These are phyloP conservation scores for Urtica urens DNA, from an alignment of 306 rosid genomes.

Conservation along the genomic window DNA sequence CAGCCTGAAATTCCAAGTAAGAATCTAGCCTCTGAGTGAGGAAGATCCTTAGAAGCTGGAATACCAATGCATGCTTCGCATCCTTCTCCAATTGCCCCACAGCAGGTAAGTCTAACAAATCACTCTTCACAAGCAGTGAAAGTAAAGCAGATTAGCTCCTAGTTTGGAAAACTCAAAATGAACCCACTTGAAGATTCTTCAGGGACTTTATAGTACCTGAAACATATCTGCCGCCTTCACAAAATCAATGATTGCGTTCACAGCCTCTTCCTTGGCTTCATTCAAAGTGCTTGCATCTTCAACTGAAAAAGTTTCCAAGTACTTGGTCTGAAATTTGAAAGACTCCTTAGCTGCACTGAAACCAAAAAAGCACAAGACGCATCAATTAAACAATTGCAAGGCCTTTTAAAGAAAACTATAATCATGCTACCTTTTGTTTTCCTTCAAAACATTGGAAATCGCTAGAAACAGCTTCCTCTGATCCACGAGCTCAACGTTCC, in stretches of 20 bases:
- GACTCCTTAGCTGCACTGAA: conserved; percentile 70
- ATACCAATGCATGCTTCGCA: conserved; percentile 54
- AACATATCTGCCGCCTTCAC: conserved; percentile 72
- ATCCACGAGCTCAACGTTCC: conserved; percentile 68
- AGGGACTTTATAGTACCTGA: conserved; percentile 43
- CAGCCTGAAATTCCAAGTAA: conserved; percentile 66
- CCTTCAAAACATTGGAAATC: conserved; percentile 67
- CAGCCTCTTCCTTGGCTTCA: conserved; percentile 92
- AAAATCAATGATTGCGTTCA: conserved; percentile 67
- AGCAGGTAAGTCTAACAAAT: conserved; percentile 70
- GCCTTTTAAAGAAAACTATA: neutral
- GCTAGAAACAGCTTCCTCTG: conserved; percentile 64
- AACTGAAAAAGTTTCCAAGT: conserved; percentile 62
- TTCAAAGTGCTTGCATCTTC: conserved; percentile 54
- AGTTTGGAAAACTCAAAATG: too few relatives aligned
- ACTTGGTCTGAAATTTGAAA: conserved; percentile 65
- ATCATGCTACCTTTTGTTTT: conserved; percentile 58
- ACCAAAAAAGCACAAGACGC: conserved; percentile 4
- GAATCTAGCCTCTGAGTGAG: conserved; percentile 78
- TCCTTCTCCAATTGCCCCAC: conserved; percentile 86
- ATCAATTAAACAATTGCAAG: neutral
- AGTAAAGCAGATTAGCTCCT: too few relatives aligned
- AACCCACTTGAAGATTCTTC: neutral
- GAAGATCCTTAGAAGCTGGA: conserved; percentile 75
- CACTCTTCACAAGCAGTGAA: too few relatives aligned